A percentile compares a stretch with the other conserved stretches of the same genome.
phyloP scores from a whole-genome alignment of 2,329 filamentous ascomycete species.

The Aspergillus tubingensis region DNA sequence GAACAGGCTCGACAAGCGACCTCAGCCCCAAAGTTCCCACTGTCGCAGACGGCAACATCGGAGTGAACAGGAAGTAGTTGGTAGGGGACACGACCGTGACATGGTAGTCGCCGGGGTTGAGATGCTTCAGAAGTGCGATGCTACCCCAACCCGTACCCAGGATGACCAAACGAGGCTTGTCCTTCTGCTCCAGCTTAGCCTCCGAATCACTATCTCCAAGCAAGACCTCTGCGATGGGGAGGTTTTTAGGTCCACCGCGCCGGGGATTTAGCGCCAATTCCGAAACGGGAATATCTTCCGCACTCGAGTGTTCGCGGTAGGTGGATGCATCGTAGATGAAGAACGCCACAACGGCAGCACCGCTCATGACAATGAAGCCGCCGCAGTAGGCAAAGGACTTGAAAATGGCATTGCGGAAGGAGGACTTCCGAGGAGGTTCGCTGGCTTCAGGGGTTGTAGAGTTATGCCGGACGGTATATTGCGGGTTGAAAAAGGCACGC shows the following conservation, averaged over 20 bases:
- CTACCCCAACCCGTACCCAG: slow-evolving; percentile 94
- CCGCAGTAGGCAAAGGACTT: slow-evolving; percentile 72
- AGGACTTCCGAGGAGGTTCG: slow-evolving; percentile 28
- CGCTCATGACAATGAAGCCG: slow-evolving; percentile 70
- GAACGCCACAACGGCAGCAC: slow-evolving; percentile 73
- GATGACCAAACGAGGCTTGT: slow-evolving; percentile 91
- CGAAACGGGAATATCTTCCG: slow-evolving; percentile 78
- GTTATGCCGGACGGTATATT: slow-evolving; percentile 34
- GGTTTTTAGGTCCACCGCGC: slow-evolving; percentile 86
- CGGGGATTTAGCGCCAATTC: slow-evolving; percentile 78
- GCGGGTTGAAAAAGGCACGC: slow-evolving; percentile 22
- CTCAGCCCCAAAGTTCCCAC: slow-evolving; percentile 91
- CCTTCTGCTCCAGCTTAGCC: slow-evolving; percentile 68
- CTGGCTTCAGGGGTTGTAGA: slow-evolving; percentile 31
- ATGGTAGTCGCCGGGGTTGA: slow-evolving; percentile 91
- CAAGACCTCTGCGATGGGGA: slow-evolving; percentile 84
- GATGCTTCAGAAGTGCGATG: slow-evolving; percentile 83
- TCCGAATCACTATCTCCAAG: slow-evolving; percentile 85
- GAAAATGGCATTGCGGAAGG: slow-evolving; percentile 59
- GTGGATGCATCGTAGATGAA: slow-evolving; percentile 94
- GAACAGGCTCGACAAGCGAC: slow-evolving; percentile 89
- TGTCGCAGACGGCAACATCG: slow-evolving; percentile 95
- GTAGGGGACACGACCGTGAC: slow-evolving; percentile 91
- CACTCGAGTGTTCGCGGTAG: slow-evolving; percentile 71
- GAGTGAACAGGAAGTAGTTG: slow-evolving; percentile 97